These are phyloP conservation scores for Primulina eburnea DNA, from an alignment of 257 asterid genomes.

Conservation along the genomic window DNA sequence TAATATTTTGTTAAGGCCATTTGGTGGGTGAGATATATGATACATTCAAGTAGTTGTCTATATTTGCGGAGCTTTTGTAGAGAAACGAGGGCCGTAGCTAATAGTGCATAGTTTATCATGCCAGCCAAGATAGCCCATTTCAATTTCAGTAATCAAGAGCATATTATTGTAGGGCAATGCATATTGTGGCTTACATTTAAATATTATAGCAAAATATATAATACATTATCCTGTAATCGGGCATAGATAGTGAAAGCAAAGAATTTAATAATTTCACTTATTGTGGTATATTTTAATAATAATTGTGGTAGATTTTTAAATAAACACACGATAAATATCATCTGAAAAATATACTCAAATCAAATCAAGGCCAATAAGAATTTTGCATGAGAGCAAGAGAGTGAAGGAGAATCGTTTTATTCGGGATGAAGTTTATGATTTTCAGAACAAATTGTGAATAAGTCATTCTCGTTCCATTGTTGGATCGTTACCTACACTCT, in stretches of 20 bases:
- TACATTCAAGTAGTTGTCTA: conserved; percentile 1
- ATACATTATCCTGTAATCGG: conserved; percentile 33
- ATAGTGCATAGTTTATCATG: conserved; percentile 5
- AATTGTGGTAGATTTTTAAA: too few relatives aligned
- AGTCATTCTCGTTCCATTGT: background rate
- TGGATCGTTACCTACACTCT: too few relatives aligned
- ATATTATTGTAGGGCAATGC: conserved; percentile 29
- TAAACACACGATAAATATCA: too few relatives aligned
- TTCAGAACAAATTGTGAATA: background rate
- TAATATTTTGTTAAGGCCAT: background rate
- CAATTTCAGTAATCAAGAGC: background rate
- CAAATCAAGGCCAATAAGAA: too few relatives aligned
- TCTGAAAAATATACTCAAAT: too few relatives aligned
- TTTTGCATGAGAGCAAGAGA: too few relatives aligned
- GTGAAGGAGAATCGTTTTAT: too few relatives aligned
- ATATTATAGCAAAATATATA: conserved; percentile 20
- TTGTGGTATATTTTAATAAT: too few relatives aligned
- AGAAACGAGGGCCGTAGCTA: conserved; percentile 20
- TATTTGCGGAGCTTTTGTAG: conserved; percentile 12
- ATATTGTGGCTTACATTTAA: conserved; percentile 33
- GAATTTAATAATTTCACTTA: conserved; percentile 23
- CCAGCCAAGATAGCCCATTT: background rate
- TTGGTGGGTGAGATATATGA: conserved; percentile 14
- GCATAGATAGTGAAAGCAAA: conserved; percentile 31
- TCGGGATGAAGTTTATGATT: too few relatives aligned